A percentile compares a stretch with the other conserved stretches of the same genome.
Conservation (phyloP, 176 grass and related monocot genomes). For the Tillandsia leiboldiana region DNA sequence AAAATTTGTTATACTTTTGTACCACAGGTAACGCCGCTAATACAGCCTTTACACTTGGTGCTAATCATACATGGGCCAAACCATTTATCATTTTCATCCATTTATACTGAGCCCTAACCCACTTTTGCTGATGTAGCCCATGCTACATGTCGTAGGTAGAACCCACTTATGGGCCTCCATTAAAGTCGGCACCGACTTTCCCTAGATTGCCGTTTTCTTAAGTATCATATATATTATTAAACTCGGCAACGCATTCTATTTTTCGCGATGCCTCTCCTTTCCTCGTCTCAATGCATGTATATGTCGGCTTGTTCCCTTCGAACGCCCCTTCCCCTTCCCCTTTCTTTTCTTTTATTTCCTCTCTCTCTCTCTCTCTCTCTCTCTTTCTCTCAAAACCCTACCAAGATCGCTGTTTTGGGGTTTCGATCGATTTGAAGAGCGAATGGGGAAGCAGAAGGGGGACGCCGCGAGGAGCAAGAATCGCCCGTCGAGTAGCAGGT, state of each 20-base stretch:
- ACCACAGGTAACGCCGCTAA: too few species aligned
- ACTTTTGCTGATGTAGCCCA: too few species aligned
- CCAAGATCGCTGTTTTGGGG: not conserved
- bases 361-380: not conserved
- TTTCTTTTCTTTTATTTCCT: not conserved
- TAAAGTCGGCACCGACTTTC: too few species aligned
- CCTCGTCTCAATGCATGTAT: not conserved
- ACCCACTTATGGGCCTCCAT: too few species aligned
- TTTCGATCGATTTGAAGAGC: not conserved
- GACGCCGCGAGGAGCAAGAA: slow-evolving; percentile 40
- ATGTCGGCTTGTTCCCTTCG: not conserved
- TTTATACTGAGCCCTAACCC: too few species aligned
- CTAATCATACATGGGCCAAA: too few species aligned
- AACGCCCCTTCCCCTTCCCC: not conserved
- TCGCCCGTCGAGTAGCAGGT: slow-evolving; percentile 63
- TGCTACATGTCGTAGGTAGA: too few species aligned
- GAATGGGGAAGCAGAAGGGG: slow-evolving; percentile 76
- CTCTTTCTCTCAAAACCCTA: not conserved
- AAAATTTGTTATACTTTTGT: too few species aligned
- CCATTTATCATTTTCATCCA: too few species aligned
- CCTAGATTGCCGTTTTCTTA: too few species aligned
- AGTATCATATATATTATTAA: not conserved
- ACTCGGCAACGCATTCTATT: not conserved
- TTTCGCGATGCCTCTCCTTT: not conserved
- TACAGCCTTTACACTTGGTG: too few species aligned